Evolutionary conservation across 768 basidiomycete genomes (phyloP).

Genomic region (Tephrocybe sp.): DNA sequence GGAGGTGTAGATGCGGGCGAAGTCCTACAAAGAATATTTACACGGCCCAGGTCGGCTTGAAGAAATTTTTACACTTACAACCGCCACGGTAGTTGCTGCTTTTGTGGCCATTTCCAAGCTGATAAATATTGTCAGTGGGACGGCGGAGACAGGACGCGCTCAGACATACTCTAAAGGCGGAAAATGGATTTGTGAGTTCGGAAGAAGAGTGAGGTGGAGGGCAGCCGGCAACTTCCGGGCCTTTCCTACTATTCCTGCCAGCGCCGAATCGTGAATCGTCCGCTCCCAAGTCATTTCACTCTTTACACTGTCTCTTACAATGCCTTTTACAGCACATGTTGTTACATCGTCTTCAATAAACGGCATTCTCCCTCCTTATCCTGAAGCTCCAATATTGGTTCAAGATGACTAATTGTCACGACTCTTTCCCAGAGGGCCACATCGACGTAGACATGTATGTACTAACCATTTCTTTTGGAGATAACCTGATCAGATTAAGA

Average conservation of each 20-base stretch:
- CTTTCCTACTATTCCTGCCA: conserved; percentile 34
- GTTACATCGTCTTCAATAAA: too few species aligned
- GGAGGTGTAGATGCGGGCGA: conserved; percentile 77
- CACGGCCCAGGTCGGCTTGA: background rate
- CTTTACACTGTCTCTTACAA: too few species aligned
- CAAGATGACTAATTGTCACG: too few species aligned
- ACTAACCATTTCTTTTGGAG: too few species aligned
- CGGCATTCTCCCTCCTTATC: too few species aligned
- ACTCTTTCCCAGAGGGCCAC: too few species aligned
- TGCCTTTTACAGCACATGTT: too few species aligned
- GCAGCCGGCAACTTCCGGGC: conserved; percentile 37
- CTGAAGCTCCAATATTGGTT: too few species aligned
- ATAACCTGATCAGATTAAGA: too few species aligned
- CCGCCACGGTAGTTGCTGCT: conserved; percentile 59
- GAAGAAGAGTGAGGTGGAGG: conserved; percentile 24
- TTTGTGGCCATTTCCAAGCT: conserved; percentile 59
- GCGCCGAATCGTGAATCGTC: conserved; percentile 28
- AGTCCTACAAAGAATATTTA: conserved; percentile 54
- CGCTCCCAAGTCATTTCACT: too few species aligned
- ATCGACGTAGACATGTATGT: too few species aligned
- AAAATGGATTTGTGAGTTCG: conserved; percentile 21
- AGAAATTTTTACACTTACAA: conserved; percentile 44
- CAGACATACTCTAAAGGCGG: conserved; percentile 18
- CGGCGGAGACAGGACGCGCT: conserved; percentile 11
- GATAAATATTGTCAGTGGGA: conserved; percentile 16